Conservation (phyloP, 2,329 filamentous ascomycete genomes). For the Phoma sp. region DNA sequence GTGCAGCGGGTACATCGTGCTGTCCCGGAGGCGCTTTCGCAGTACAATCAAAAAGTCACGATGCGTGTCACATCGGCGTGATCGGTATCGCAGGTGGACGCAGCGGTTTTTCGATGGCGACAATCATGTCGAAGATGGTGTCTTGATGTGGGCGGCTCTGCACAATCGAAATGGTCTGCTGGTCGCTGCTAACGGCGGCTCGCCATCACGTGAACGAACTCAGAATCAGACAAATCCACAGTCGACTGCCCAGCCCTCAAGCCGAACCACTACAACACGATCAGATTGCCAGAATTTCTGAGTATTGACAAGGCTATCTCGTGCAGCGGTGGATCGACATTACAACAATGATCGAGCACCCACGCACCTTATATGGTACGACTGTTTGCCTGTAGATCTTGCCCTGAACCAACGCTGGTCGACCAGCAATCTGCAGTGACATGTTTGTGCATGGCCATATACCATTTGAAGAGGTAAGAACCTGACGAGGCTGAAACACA, state of each 20-base stretch:
- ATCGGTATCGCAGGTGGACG: not conserved
- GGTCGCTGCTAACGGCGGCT: slow-evolving; percentile 10
- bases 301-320: too few species aligned
- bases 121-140: slow-evolving; percentile 12
- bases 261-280: not conserved
- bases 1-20: slow-evolving; percentile 17
- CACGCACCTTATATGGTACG: not conserved
- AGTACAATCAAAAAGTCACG: not conserved
- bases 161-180: slow-evolving; percentile 8
- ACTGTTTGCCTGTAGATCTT: not conserved
- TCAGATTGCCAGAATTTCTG: too few species aligned
- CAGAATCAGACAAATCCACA: not conserved
- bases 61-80: not conserved
- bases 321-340: too few species aligned
- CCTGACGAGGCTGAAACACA: slow-evolving; percentile 8
- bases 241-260: not conserved
- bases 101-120: not conserved
- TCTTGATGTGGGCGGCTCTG: slow-evolving; percentile 12
- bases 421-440: not conserved
- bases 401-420: not conserved
- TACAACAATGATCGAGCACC: not conserved
- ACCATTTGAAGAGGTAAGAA: not conserved
- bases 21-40: not conserved
- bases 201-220: slow-evolving; percentile 10
- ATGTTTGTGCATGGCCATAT: not conserved